Evolutionary conservation across 2,329 filamentous ascomycete species (phyloP), one percentile per base, ranked within the genome.

Genomic region (Myrmaecium sp.): DNA sequence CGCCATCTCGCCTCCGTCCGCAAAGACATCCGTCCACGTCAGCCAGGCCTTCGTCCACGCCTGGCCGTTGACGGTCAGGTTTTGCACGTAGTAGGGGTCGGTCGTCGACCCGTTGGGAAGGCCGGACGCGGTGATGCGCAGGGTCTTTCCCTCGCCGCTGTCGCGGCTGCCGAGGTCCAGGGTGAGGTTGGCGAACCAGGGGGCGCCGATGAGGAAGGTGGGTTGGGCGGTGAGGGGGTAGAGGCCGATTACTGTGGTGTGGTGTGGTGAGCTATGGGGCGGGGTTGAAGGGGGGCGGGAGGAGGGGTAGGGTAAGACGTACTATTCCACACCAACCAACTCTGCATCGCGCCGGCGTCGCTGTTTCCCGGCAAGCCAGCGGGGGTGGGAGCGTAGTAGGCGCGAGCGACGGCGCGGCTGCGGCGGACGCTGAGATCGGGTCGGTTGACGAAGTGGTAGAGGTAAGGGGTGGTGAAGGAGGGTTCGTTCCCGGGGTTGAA

Each of bases 301-400:
- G n/a, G n/a, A n/a, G n/a, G n/a, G n/a, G n/a, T n/a, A n/a, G n/a
- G n/a, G n/a, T n/a, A n/a, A n/a, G n/a, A n/a, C n/a, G n/a, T n/a
- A n/a, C n/a, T 37, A 21, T 34, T 34, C 35, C 35, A 37, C 22
- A 49, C 26, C 3, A 50, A 68, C 67, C 74, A 79, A 5, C 64
- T 69, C 42, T 80, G 71, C 73, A 80, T 78, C 9, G 74, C 70
- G 5, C 75, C 75, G 2, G 71, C 72, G 43, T 80, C 75, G 23
- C 64, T 70, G 46, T 80, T 79, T 0, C 75, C 75, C 0, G 74
- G 74, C 1, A 80, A 54, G 0, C 75, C 74, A 5, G 40, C 41
- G 0, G 57, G 53, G 0, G 62, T 62, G 1, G 63, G 55, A 25
- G 54, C 56, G 48, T 76, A 78, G 49, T 66, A 69, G 9, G 54